phyloP scores from a whole-genome alignment of 768 basidiomycete genomes.

The Tulasnella sp. region DNA sequence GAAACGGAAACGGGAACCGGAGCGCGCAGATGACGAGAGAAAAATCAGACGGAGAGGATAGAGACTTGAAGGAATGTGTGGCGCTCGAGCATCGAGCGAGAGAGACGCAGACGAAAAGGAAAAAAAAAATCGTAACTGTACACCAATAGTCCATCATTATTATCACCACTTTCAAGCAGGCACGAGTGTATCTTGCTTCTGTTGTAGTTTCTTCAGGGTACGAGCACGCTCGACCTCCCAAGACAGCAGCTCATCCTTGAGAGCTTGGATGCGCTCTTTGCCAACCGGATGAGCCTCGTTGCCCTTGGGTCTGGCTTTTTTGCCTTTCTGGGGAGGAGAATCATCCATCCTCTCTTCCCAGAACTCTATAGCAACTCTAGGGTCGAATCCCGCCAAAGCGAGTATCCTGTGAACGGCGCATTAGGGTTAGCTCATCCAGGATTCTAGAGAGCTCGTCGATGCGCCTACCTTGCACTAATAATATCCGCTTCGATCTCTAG shows the following conservation, averaged over 20 bases:
- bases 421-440: neutral
- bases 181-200: constrained; percentile 5
- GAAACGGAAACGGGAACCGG: neutral
- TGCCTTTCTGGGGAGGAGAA: constrained; percentile 32
- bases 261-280: constrained; percentile 55
- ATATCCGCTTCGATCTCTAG: constrained; percentile 94
- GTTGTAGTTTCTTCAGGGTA: constrained; percentile 1
- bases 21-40: neutral
- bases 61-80: constrained; percentile 18
- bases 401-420: constrained; percentile 58
- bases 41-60: neutral
- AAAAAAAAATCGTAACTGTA: neutral
- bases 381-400: constrained; percentile 88
- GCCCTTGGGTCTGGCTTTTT: constrained; percentile 19
- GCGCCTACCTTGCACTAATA: constrained; percentile 71
- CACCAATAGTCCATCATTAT: constrained; percentile 4
- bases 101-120: neutral
- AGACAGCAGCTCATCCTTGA: constrained; percentile 62
- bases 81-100: constrained; percentile 13
- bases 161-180: neutral
- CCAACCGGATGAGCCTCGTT: constrained; percentile 61
- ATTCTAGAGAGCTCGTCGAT: too few relatives aligned
- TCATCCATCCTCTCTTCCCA: constrained; percentile 56
- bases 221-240: constrained; percentile 51
- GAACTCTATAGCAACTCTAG: constrained; percentile 72